phyloP scores from a whole-genome alignment of 192 early-diverging fungal genomes.

The Spinellus fusiger region DNA sequence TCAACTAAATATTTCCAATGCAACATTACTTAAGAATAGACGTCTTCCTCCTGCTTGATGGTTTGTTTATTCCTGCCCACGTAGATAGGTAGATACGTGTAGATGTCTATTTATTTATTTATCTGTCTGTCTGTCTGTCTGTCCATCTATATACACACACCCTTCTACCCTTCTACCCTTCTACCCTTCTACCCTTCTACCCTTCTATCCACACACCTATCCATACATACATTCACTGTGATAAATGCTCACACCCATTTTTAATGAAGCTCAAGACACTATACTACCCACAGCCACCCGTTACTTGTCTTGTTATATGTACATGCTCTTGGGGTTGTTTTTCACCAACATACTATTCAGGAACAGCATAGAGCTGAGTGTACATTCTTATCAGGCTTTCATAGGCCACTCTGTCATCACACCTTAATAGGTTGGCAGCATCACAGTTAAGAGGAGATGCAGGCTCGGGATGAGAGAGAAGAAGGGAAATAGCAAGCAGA shows the following conservation, averaged over 20 bases:
- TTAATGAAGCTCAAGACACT: not conserved
- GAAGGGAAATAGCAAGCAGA: constrained; percentile 73
- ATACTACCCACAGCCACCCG: not conserved
- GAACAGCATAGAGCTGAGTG: constrained; percentile 60
- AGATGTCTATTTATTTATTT: not conserved
- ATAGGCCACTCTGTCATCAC: constrained; percentile 83
- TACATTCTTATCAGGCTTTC: constrained; percentile 84
- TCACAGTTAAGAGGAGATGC: constrained; percentile 92
- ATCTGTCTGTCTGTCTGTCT: constrained; percentile 2
- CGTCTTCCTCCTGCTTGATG: not conserved
- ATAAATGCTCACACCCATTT: not conserved
- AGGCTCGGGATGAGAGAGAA: constrained; percentile 84
- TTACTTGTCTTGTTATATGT: not conserved
- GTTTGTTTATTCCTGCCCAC: not conserved
- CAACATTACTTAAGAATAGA: constrained; percentile 12
- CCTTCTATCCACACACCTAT: constrained; percentile 4
- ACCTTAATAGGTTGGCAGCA: constrained; percentile 87
- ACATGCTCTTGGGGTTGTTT: not conserved
- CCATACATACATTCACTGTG: not conserved
- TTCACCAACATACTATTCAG: not conserved
- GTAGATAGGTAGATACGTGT: not conserved
- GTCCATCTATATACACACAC: not conserved
- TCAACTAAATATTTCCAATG: constrained; percentile 22
- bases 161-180: constrained; percentile 28
- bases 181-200: constrained; percentile 42